These are phyloP conservation scores for Neotropicomus parvogracilis DNA, from an alignment of 1,284 basidiomycete genomes.

Conservation along the genomic window DNA sequence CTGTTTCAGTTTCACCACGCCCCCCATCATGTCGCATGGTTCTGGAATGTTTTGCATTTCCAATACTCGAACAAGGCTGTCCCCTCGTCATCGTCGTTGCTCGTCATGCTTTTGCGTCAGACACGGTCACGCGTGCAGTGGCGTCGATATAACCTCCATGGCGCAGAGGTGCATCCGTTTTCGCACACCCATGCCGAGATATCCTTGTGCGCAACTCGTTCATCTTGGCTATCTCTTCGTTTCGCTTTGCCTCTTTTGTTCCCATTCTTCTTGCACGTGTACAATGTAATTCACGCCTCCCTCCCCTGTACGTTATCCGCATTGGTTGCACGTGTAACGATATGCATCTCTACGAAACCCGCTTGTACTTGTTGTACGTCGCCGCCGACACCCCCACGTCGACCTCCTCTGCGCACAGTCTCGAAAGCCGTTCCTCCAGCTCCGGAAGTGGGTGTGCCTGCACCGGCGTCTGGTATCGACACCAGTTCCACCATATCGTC, in stretches of 20 bases:
- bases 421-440: conserved; percentile 22
- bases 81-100: conserved; percentile 10
- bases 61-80: conserved; percentile 2
- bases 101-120: neutral
- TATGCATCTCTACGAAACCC: conserved; percentile 26
- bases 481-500: conserved; percentile 32
- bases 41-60: conserved; percentile 3
- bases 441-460: conserved; percentile 23
- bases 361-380: conserved; percentile 32
- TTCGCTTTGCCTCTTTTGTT: conserved; percentile 8
- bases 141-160: conserved; percentile 12
- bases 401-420: conserved; percentile 23
- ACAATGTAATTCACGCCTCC: neutral
- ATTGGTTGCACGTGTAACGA: conserved; percentile 24
- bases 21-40: conserved; percentile 2
- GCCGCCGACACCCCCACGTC: conserved; percentile 31
- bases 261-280: conserved; percentile 8
- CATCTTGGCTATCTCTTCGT: conserved; percentile 11
- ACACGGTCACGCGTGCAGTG: conserved; percentile 7
- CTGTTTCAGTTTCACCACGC: neutral
- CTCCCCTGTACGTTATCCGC: conserved; percentile 13
- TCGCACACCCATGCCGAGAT: conserved; percentile 19
- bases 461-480: conserved; percentile 19
- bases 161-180: conserved; percentile 1
- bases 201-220: conserved; percentile 22